Base-by-base conservation (phyloP, 2,329 filamentous ascomycete species). In the Atkinsonella texensis region DNA sequence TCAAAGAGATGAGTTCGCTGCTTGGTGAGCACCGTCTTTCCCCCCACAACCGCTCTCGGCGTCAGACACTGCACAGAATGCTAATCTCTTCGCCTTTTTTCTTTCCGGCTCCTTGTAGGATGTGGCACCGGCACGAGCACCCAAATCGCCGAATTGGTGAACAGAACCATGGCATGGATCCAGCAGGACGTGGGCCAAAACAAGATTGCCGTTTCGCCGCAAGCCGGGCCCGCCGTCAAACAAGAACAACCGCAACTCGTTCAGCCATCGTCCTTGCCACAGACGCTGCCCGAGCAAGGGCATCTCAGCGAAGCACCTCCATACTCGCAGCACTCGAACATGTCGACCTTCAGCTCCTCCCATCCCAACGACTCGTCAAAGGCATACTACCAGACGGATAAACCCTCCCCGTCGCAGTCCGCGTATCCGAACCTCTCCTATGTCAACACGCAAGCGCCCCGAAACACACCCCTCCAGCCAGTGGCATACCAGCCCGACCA, bases 1-100 rank as follows among this genome's bases (percentile, higher is more conserved):
- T 91, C 56, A 75, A 75, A 31, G 83, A 87, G 52, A 80, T 83
- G 46, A 80, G 83, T 18, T 69, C 71, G 40, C 68, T 87, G n/a
- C 67, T 88, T 42, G 84, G 85, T 86, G 71, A 50, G 52, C 15
- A 7, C 7, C 15, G n/a, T n/a, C n/a, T n/a, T n/a, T n/a, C n/a
- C n/a, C n/a, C n/a, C n/a, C n/a, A 32, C 9, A 33, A 7, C 32
- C 32, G 13, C 20, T 23, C 20, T 12, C 2, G 35, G 35, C 11
- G 35, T 38, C 28, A 28, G 28, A 28, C 7, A 9, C 35, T 38
- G 35, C 35, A 38, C 2, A 38, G 3, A 15, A 38, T 15, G 15
- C 35, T 38, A 15, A 38, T 15, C 5, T 9, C 11, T 4, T 12
- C 4, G 4, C 4, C 4, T 23, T 23, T 23, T 23, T 23, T 23